Conservation (phyloP, 306 rosid species). For the Malus orientalis region DNA sequence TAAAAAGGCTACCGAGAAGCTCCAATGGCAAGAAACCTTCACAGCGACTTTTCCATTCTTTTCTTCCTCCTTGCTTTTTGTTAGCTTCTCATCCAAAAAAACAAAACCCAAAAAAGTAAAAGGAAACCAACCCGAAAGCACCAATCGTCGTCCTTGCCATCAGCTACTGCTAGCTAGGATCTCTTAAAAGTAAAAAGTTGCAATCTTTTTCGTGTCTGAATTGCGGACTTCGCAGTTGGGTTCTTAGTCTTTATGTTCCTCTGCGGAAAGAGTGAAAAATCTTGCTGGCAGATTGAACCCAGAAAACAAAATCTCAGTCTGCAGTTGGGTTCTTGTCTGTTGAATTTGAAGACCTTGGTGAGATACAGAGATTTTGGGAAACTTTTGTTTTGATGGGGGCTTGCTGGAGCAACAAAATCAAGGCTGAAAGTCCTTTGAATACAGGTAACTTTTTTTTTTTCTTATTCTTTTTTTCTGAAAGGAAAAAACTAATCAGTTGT, state of each 20-base stretch:
- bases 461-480: neutral
- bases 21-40: neutral
- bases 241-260: neutral
- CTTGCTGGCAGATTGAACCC: neutral
- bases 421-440: constrained; percentile 55
- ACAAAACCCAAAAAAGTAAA: constrained; percentile 12
- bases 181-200: constrained; percentile 21
- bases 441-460: constrained; percentile 36
- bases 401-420: constrained; percentile 79
- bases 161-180: constrained; percentile 9
- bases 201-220: constrained; percentile 7
- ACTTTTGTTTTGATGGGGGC: constrained; percentile 61
- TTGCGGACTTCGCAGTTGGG: neutral
- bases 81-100: constrained; percentile 18
- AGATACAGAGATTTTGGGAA: constrained; percentile 9
- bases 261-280: neutral
- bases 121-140: neutral
- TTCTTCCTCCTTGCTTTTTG: constrained; percentile 1
- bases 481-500: neutral
- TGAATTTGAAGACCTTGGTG: constrained; percentile 22
- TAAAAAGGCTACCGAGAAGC: constrained; percentile 28
- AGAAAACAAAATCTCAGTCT: neutral
- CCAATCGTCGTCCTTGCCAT: constrained; percentile 17
- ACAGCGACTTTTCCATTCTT: neutral
- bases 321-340: neutral